Evolutionary conservation across 768 basidiomycete genomes (phyloP).

Genomic region (Mycena galopus): DNA sequence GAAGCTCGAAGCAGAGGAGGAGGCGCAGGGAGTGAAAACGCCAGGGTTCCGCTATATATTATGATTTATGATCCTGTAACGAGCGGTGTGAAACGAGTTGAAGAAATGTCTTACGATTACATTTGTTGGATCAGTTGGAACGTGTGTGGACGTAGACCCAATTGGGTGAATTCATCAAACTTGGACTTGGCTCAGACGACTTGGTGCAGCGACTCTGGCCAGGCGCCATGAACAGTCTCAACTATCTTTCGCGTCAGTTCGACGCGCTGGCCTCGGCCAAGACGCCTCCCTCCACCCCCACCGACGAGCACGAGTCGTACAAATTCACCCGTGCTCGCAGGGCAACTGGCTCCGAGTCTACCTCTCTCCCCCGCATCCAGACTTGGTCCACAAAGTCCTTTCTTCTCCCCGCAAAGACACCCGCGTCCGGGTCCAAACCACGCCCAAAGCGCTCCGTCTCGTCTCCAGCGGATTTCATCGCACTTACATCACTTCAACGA

Average conservation of each 20-base stretch:
- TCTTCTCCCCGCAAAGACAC: slow-evolving; percentile 53
- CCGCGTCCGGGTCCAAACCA: slow-evolving; percentile 42
- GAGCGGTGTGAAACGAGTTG: not conserved
- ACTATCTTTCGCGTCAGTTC: slow-evolving; percentile 85
- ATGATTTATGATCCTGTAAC: slow-evolving; percentile 42
- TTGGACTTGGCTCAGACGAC: not conserved
- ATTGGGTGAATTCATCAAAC: slow-evolving; percentile 14
- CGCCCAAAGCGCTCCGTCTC: slow-evolving; percentile 73
- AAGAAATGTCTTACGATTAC: not conserved
- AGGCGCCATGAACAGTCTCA: slow-evolving; percentile 80
- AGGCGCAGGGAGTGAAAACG: slow-evolving; percentile 55
- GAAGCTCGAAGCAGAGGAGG: slow-evolving; percentile 50
- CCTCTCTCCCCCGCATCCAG: slow-evolving; percentile 60
- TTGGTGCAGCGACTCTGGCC: not conserved
- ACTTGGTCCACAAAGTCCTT: slow-evolving; percentile 72
- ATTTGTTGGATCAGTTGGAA: not conserved
- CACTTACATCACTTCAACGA: slow-evolving; percentile 49
- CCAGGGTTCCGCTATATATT: slow-evolving; percentile 66
- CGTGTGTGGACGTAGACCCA: slow-evolving; percentile 8
- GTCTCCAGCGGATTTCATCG: slow-evolving; percentile 66
- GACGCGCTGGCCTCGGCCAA: slow-evolving; percentile 77
- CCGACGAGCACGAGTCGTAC: slow-evolving; percentile 50
- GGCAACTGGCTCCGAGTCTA: slow-evolving; percentile 41
- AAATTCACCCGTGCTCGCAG: slow-evolving; percentile 32
- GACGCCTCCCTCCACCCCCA: slow-evolving; percentile 71